Evolutionary conservation across 495 filamentous ascomycete species (phyloP), one percentile per base, ranked within the genome.

Genomic region (Penicillium desertorum): DNA sequence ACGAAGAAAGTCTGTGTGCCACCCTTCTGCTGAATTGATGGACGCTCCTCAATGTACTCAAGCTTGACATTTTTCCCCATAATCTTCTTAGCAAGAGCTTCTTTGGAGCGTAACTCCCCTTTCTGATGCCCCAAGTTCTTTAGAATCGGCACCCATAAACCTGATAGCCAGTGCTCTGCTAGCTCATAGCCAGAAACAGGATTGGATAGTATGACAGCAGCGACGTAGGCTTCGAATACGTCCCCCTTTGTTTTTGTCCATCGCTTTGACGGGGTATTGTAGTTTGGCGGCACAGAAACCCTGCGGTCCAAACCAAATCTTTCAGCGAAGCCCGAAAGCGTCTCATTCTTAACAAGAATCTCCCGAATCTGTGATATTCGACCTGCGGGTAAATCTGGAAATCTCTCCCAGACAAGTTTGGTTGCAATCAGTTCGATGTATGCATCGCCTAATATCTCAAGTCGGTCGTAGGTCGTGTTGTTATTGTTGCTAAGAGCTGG

Each of bases 191-290:
- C 91, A 42, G 81, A 62, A 11, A 64, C 69, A 0, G 83, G 72
- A 63, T 88, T 79, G 12, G 84, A 85, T 9, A 91, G 70, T 44
- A 95, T 79, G 23, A 90, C 67, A 12, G 88, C 91, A 19, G 89
- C 92, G 10, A 92, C 82, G 68, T 93, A 96, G 2, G 92, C 87
- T 70, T 96, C 92, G 65, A 96, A 92, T 9, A 96, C 80, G 69
- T 96, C 92, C 9, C 85, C 92, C 46, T 85, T 73, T 17, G 86
- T 83, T 68, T 96, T 96, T 29, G 75, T 80, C 59, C 80, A 78
- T 57, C 80, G 80, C 45, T 83, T 79, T 9, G 71, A 61, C 49
- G 76, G 64, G 11, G 70, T 68, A 3, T 62, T 62, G 39, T 72
- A 70, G 57, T 72, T 66, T 41, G 60, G 52, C n/a, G 81, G 82